Evolutionary conservation across 2,329 filamentous ascomycete genomes (phyloP).

Genomic region (Raffaelea albimanens): DNA sequence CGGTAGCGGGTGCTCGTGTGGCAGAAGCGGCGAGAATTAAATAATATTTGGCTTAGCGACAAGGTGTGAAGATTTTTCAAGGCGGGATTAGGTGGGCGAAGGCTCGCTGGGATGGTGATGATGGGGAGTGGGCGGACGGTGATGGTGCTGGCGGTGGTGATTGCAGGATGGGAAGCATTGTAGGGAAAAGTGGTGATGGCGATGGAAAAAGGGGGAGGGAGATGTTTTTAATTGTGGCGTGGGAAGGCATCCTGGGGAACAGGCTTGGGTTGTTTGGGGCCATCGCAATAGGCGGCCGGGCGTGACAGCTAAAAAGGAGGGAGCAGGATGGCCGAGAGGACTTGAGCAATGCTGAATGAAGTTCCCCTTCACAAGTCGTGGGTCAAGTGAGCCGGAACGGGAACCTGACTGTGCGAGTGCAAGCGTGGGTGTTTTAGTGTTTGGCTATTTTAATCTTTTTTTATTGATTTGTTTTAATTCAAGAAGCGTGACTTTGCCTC

Average conservation of each 20-base stretch:
- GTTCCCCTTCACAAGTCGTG: constrained; percentile 10
- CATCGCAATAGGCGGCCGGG: constrained; percentile 13
- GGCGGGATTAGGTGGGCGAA: neutral
- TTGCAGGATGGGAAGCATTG: constrained; percentile 9
- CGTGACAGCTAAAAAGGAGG: constrained; percentile 15
- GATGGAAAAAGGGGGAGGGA: constrained; percentile 12
- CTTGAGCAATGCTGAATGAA: constrained; percentile 9
- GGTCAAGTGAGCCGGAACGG: constrained; percentile 12
- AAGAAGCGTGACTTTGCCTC: neutral
- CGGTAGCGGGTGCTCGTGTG: too few relatives aligned
- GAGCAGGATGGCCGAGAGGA: constrained; percentile 8
- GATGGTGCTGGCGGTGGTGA: constrained; percentile 15
- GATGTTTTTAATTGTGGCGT: constrained; percentile 14
- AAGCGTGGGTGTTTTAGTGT: too few relatives aligned
- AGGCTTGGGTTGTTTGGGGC: constrained; percentile 14
- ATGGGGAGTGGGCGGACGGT: constrained; percentile 3
- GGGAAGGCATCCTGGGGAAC: constrained; percentile 14
- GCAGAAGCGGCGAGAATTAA: neutral
- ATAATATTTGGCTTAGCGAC: neutral
- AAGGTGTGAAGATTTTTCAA: constrained; percentile 1
- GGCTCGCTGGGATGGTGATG: constrained; percentile 10
- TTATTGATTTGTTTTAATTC: constrained; percentile 2
- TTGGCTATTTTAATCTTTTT: neutral
- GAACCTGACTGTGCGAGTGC: constrained; percentile 5
- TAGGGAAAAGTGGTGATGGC: constrained; percentile 9